Base-by-base conservation (phyloP, 305 asterid species). In the Fraxinus dipetala region DNA sequence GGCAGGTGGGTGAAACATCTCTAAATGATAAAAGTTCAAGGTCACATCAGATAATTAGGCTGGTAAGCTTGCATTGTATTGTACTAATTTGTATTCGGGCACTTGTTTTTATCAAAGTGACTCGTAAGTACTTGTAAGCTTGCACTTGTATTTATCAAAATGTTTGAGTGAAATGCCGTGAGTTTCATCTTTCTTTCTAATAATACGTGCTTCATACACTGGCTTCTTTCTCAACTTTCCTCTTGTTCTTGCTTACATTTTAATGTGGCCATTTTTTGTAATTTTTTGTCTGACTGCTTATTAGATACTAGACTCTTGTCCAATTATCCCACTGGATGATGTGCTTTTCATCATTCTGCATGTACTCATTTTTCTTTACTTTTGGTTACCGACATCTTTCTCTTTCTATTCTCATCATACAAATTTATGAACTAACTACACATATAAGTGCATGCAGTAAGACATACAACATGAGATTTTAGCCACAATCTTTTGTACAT, bases 21-120 rank as follows among this genome's bases (percentile, higher is more conserved):
- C 87, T 94, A 38, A 94, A 95, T 70, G 98, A 94, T 85, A 95
- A 91, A 87, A 95, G 99, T 86, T 95, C 99, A 81, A 93, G 99
- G 86, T 95, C 99, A 70, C 99, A 96, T 86, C 99, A 96, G 92
- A 94, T 96, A 83, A 92, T 96, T 76, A 88, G 93, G 89, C 95
- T 96, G 94, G 99, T 95, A 89, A 75, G 90, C 83, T 51, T 70
- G 35, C 70, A 16, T 73, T 73, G 75, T 77, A 72, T 76, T 48
- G 9, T 18, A 13, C 22, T 16, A 28, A 36, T 67, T 82, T 28
- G 6, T 24, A 78, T 83, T 30, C 56, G 32, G 80, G 14, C n/a
- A 24, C 4, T 38, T 36, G 59, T 73, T 14, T 38, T 76, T n/a
- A 20, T 16, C 10, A 76, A 76, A 54, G 73, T 75, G 35, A 59